Base-by-base conservation (phyloP, 73 alveolate genomes). In the Effrenium voratum region DNA sequence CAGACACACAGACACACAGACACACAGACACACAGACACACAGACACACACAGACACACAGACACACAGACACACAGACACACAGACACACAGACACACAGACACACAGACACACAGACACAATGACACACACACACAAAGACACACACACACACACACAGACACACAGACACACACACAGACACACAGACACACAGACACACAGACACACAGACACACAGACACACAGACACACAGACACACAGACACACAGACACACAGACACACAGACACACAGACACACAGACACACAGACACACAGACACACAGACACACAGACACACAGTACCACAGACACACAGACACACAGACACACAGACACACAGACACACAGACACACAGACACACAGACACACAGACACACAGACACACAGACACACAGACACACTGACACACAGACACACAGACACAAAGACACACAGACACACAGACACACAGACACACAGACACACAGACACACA, bases 1-100 rank as follows among this genome's bases (percentile, higher is more conserved):
- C 80, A 66, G 80, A 66, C 28, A 99, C 93, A 30, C 80, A 66
- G 80, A 66, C 28, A 99, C 80, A 66, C 80, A 66, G 44, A 66
- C 80, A 66, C 80, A 66, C 80, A 66, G 44, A 66, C 80, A 66
- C 80, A 66, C 80, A 66, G 44, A 66, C 80, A 66, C 80, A 66
- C 80, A 66, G 80, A 28, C 44, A 28, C 44, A 28, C 80, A 66
- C 40, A 66, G 40, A 66, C 80, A 66, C 44, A 66, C 43, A 66
- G 40, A 66, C 80, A 66, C 80, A 66, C 40, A 28, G 43, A 28
- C 80, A 66, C 80, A 66, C 40, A 66, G 40, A 66, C 80, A 66
- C 80, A 66, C 40, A 66, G 43, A 66, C 80, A 66, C 80, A 66
- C 40, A 66, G 43, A 66, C 80, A 66, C 80, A 66, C 40, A 66